Conservation (phyloP, 1,284 basidiomycete genomes). For the Marasmius fiardii region DNA sequence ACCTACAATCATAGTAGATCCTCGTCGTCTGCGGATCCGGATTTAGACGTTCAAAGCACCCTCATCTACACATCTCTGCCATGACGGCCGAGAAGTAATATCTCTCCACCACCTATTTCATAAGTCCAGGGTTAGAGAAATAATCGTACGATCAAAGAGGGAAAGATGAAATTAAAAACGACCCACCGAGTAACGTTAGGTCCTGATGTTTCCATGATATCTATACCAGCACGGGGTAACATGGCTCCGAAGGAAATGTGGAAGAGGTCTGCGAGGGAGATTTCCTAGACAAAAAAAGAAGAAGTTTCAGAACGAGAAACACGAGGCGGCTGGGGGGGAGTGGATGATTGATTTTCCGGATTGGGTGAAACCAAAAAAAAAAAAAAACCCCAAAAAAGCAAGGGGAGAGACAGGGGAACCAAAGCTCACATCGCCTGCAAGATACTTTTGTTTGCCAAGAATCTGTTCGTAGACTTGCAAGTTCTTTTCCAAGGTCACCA, state of each 20-base stretch:
- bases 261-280: constrained; percentile 33
- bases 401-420: not conserved
- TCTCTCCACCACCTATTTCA: constrained; percentile 33
- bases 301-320: no score
- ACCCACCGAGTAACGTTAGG: constrained; percentile 30
- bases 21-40: no score
- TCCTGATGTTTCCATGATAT: constrained; percentile 21
- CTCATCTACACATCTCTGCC: constrained; percentile 31
- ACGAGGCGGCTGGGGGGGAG: no score
- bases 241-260: constrained; percentile 28
- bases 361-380: no score
- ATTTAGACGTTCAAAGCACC: constrained; percentile 8
- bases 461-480: constrained; percentile 51
- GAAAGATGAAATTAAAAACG: not conserved
- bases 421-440: constrained; percentile 44
- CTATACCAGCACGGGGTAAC: constrained; percentile 23
- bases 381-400: no score
- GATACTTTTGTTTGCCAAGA: constrained; percentile 46
- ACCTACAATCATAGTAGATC: no score
- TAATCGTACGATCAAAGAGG: not conserved
- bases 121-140: not conserved
- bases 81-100: constrained; percentile 31
- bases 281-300: constrained; percentile 18
- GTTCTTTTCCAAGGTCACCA: constrained; percentile 31
- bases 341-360: no score